Percentiles rank a stretch among this genome's conserved stretches.
phyloP scores from a whole-genome alignment of 78 protist species.

The Emiliania huxleyi region DNA sequence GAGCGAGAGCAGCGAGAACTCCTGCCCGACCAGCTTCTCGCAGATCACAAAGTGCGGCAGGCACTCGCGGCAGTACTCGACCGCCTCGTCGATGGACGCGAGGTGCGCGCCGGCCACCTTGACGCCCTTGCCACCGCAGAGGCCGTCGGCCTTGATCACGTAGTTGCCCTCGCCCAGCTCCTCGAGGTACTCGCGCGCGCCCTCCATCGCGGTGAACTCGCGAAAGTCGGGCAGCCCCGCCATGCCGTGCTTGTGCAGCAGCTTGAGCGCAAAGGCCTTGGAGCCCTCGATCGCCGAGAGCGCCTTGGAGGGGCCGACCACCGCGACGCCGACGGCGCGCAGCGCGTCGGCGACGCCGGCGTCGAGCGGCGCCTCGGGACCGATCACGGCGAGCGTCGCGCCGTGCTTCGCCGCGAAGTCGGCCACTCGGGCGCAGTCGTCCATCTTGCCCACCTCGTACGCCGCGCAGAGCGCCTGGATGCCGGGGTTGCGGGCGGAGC shows the following conservation, averaged over 20 bases:
- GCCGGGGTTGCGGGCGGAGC: not conserved
- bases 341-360: conserved; percentile 8
- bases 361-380: conserved; percentile 16
- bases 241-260: not conserved
- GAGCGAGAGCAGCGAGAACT: conserved; percentile 29
- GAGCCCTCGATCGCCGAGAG: not conserved
- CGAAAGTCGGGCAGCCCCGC: not conserved
- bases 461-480: not conserved
- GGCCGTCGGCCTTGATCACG: conserved; percentile 18
- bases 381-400: not conserved
- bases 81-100: not conserved
- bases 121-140: conserved; percentile 34
- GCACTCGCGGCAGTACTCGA: not conserved
- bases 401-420: not conserved
- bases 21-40: conserved; percentile 34
- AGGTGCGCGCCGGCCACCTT: conserved; percentile 20
- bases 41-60: conserved; percentile 3
- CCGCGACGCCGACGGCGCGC: not conserved
- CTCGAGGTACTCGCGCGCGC: not conserved
- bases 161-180: not conserved
- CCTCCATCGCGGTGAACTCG: not conserved
- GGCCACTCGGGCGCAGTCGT: not conserved
- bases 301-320: not conserved
- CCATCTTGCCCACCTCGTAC: not conserved
- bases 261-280: not conserved